Evolutionary conservation across 345 rosid genomes (phyloP).

Genomic region (Rhizophora mangle): DNA sequence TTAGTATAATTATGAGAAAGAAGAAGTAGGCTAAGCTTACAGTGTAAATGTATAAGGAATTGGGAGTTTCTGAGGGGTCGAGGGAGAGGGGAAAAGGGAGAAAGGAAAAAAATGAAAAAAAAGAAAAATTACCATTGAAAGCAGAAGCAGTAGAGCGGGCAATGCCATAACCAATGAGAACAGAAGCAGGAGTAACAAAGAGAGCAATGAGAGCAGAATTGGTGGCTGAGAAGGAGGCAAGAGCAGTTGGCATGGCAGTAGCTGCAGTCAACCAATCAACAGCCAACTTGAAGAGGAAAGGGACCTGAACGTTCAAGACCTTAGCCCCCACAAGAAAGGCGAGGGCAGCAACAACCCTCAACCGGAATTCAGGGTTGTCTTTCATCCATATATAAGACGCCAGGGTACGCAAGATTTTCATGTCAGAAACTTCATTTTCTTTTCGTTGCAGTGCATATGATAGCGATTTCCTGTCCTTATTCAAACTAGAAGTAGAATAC

Average conservation of each 20-base stretch:
- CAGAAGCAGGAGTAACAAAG: constrained; percentile 84
- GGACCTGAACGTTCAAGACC: constrained; percentile 89
- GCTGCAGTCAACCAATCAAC: constrained; percentile 84
- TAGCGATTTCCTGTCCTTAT: constrained; percentile 11
- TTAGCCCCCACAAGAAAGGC: constrained; percentile 89
- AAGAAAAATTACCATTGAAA: constrained; percentile 60
- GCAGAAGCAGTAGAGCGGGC: constrained; percentile 81
- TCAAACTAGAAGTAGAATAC: not conserved
- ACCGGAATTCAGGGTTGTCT: constrained; percentile 76
- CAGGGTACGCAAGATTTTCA: constrained; percentile 74
- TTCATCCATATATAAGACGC: constrained; percentile 85
- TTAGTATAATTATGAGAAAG: too few species aligned
- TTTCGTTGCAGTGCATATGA: constrained; percentile 2
- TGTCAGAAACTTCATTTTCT: constrained; percentile 41
- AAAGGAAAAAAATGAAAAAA: not conserved
- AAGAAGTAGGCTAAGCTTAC: too few species aligned
- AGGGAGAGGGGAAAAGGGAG: not conserved
- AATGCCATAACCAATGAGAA: constrained; percentile 87
- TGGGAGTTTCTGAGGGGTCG: not conserved
- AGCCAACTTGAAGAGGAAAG: constrained; percentile 88
- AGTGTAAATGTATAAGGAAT: too few species aligned
- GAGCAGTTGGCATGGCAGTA: constrained; percentile 46
- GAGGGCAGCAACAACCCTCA: constrained; percentile 75
- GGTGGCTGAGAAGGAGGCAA: constrained; percentile 53
- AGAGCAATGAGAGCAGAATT: constrained; percentile 58